Base-by-base conservation (phyloP, 768 basidiomycete species). In the Leccinum variicolor region DNA sequence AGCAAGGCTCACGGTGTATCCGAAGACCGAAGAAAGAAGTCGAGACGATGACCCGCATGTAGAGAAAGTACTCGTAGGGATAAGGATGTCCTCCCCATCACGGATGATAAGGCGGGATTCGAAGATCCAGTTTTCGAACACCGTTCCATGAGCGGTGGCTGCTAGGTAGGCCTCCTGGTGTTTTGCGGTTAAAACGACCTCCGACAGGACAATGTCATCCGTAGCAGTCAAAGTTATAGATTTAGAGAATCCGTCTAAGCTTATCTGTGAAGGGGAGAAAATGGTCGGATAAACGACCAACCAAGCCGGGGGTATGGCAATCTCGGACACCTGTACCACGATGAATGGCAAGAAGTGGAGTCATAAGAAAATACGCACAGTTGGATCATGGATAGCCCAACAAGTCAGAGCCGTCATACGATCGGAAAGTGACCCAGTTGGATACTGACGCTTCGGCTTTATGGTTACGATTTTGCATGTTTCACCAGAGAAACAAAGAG, bases 1-100 rank as follows among this genome's bases (percentile, higher is more conserved):
- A 4, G 83, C 62, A 76, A 90, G 79, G 53, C 83, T 79, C 26
- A 90, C 68, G 46, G 74, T 76, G 58, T 81, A 87, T 34, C 66
- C 64, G 36, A 78, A 72, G 47, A 61, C 41, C n/a, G 41, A 52
- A 17, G 67, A 51, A 1, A 54, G 57, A 29, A 63, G 46, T 15
- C 29, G 64, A 47, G 50, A 57, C 15, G 50, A 50, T 34, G 54
- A 34, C 39, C 53, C 58, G 61, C 66, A 55, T n/a, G 65, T 52
- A 60, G 68, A 39, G 56, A 59, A 57, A 28, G 61, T 41, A 53
- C 61, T 54, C 28, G 43, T 47, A 45, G 64, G 69, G 26, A 77
- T 55, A 8, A 65, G 69, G 56, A 79, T 69, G 26, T 73, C 66
- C 50, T 78, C 73, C 21, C 81, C 81, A 62, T 82, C 76, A 21